Percentiles rank a stretch among this genome's conserved stretches.
Conservation (phyloP, 2,329 filamentous ascomycete genomes). For the Didymella arachidicola region DNA sequence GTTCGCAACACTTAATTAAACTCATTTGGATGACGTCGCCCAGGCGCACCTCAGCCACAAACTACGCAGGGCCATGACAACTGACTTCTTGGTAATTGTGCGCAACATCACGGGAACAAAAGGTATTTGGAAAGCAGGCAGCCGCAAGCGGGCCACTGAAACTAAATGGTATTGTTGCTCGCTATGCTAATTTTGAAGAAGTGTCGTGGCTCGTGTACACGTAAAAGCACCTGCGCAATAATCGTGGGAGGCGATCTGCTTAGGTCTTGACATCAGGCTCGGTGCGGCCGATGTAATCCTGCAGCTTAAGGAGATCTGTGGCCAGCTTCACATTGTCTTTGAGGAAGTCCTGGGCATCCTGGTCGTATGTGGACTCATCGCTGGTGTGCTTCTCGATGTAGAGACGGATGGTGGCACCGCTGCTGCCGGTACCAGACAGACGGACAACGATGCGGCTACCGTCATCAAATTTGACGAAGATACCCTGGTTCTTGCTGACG, state of each 20-base stretch:
- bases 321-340: conserved; percentile 88
- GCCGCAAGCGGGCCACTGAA: neutral
- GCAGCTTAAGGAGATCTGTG: conserved; percentile 85
- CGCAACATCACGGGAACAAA: conserved; percentile 3
- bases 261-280: conserved; percentile 98
- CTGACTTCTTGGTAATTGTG: neutral
- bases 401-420: conserved; percentile 92
- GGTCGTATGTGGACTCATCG: conserved; percentile 77
- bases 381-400: conserved; percentile 96
- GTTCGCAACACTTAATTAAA: conserved; percentile 2
- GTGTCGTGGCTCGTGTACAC: conserved; percentile 23
- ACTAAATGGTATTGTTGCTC: conserved; percentile 21
- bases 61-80: conserved; percentile 17
- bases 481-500: conserved; percentile 92
- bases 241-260: conserved; percentile 23
- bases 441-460: conserved; percentile 95
- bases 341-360: conserved; percentile 92
- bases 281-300: conserved; percentile 90
- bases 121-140: neutral
- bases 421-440: conserved; percentile 92
- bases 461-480: conserved; percentile 93
- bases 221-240: conserved; percentile 3
- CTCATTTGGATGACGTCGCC: conserved; percentile 16
- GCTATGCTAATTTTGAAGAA: conserved; percentile 21
- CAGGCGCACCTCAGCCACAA: conserved; percentile 13